phyloP scores from a whole-genome alignment of 352 stramenopile genomes.

The Pythium oligandrum region DNA sequence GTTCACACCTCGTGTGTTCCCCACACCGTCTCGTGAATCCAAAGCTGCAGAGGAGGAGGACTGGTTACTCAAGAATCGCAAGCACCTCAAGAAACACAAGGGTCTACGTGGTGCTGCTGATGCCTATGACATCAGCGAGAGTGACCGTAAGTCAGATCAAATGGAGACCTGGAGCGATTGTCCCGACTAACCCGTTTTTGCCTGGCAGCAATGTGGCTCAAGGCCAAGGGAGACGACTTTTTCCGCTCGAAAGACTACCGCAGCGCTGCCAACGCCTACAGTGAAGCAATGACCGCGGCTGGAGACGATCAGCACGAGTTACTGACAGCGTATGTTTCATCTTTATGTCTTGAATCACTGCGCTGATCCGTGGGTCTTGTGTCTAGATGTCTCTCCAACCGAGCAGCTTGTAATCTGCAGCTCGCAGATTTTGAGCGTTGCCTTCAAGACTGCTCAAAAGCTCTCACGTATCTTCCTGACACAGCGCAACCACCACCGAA shows the following conservation, averaged over 20 bases:
- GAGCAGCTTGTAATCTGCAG: constrained; percentile 58
- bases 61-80: constrained; percentile 81
- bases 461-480: constrained; percentile 61
- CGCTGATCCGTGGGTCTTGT: neutral
- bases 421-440: constrained; percentile 57
- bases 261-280: constrained; percentile 68
- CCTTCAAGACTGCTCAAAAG: constrained; percentile 60
- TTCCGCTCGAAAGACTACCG: constrained; percentile 62
- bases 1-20: constrained; percentile 79
- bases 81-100: constrained; percentile 71
- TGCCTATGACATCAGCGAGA: constrained; percentile 82
- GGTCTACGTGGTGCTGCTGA: constrained; percentile 32
- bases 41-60: constrained; percentile 79
- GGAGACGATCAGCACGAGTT: constrained; percentile 32
- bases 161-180: no score
- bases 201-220: constrained; percentile 70
- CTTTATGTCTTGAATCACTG: no score
- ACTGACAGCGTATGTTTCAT: constrained; percentile 30
- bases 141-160: constrained; percentile 45
- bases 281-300: constrained; percentile 42
- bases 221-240: constrained; percentile 83
- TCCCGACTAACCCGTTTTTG: no score
- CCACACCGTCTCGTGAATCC: constrained; percentile 72
- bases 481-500: constrained; percentile 22
- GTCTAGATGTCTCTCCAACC: constrained; percentile 49